phyloP scores from a whole-genome alignment of 164 flowering plant genomes.

The Pachysandra terminalis region DNA sequence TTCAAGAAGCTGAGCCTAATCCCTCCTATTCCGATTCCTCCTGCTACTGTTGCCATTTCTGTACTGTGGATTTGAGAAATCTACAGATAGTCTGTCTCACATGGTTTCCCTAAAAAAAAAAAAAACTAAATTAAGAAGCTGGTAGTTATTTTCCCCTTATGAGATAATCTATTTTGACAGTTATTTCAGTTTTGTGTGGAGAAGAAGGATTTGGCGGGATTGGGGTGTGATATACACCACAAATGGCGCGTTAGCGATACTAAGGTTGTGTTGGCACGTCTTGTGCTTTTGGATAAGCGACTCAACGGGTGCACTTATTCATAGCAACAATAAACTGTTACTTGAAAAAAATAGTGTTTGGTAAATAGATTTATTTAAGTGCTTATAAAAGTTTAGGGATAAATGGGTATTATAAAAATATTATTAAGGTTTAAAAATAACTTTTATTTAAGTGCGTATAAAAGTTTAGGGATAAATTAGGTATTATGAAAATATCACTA shows the following conservation, averaged over 20 bases:
- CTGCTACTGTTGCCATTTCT: constrained; percentile 37
- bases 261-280: too few relatives aligned
- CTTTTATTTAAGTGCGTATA: too few relatives aligned
- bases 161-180: constrained; percentile 16
- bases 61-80: background rate
- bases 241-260: constrained; percentile 8
- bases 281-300: too few relatives aligned
- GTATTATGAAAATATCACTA: too few relatives aligned
- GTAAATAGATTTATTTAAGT: too few relatives aligned
- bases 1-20: constrained; percentile 25
- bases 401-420: too few relatives aligned
- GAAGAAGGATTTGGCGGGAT: constrained; percentile 17
- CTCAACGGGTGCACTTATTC: too few relatives aligned
- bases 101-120: background rate
- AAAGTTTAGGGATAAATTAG: too few relatives aligned
- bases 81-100: background rate
- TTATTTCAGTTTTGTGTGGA: constrained; percentile 38
- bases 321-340: too few relatives aligned
- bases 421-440: too few relatives aligned
- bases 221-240: constrained; percentile 17
- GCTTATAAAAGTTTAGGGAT: too few relatives aligned
- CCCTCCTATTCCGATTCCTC: constrained; percentile 19
- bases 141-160: background rate
- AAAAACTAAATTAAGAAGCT: background rate
- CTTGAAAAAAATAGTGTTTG: too few relatives aligned